Percentiles rank a stretch among this genome's conserved stretches.
These are phyloP conservation scores for Clitocybe nebularis DNA, from an alignment of 1,284 basidiomycete species.

Conservation along the genomic window DNA sequence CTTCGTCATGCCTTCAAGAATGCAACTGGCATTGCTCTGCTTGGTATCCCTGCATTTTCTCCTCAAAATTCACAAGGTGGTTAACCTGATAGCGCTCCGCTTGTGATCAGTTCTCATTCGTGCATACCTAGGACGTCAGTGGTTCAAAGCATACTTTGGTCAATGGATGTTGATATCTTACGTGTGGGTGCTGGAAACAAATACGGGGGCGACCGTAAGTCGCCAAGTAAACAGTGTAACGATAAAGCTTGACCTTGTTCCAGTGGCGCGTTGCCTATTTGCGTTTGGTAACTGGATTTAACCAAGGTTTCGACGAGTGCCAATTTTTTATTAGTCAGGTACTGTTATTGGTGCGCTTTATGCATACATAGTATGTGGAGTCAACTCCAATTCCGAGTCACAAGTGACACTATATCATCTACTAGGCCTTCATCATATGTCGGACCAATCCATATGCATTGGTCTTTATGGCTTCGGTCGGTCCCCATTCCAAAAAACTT, in stretches of 20 bases:
- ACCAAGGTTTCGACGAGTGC: not conserved
- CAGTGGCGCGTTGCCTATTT: slow-evolving; percentile 44
- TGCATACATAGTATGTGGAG: slow-evolving; percentile 37
- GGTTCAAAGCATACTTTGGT: slow-evolving; percentile 37
- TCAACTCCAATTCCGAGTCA: not conserved
- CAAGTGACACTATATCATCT: not conserved
- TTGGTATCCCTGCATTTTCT: slow-evolving; percentile 44
- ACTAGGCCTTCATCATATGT: slow-evolving; percentile 38
- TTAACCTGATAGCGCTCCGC: slow-evolving; percentile 1
- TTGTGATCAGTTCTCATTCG: not conserved
- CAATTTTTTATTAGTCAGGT: slow-evolving; percentile 30
- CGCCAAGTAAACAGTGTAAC: too few relatives aligned
- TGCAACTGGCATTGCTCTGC: slow-evolving; percentile 38
- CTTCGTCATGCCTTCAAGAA: slow-evolving; percentile 45
- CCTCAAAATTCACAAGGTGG: slow-evolving; percentile 32
- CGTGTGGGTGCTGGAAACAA: slow-evolving; percentile 49
- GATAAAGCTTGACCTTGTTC: not conserved
- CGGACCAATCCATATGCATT: slow-evolving; percentile 42
- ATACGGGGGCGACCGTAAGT: slow-evolving; percentile 42
- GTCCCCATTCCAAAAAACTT: too few relatives aligned
- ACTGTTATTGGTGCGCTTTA: slow-evolving; percentile 44
- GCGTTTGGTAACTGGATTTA: slow-evolving; percentile 32
- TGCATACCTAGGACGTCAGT: slow-evolving; percentile 28
- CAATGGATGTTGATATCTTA: slow-evolving; percentile 52
- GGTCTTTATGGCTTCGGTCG: slow-evolving; percentile 38